phyloP scores from a whole-genome alignment of 371 early-diverging fungal species.

The Furculomyces boomerangus region DNA sequence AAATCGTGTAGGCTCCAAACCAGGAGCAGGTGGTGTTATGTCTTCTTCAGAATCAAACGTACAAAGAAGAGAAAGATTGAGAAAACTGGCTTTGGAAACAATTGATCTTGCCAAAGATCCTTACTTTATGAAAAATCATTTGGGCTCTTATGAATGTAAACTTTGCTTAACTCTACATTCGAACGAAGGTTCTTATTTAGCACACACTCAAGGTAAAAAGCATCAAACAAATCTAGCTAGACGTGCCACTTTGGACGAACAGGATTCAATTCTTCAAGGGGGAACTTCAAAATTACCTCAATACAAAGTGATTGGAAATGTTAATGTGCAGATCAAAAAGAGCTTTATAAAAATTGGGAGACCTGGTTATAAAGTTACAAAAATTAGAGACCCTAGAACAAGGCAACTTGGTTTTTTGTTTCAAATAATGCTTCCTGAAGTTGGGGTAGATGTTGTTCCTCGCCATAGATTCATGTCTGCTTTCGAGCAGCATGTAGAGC shows the following conservation, averaged over 20 bases:
- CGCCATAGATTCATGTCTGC: constrained; percentile 95
- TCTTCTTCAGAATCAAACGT: constrained; percentile 72
- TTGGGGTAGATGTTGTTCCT: constrained; percentile 54
- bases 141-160: constrained; percentile 95
- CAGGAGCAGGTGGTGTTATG: constrained; percentile 79
- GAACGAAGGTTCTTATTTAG: constrained; percentile 91
- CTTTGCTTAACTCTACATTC: constrained; percentile 86
- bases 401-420: constrained; percentile 81
- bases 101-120: constrained; percentile 95
- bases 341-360: constrained; percentile 87
- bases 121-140: constrained; percentile 94
- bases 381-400: constrained; percentile 75
- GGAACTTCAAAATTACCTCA: constrained; percentile 34
- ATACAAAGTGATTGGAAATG: constrained; percentile 5
- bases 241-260: constrained; percentile 72
- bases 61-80: constrained; percentile 86
- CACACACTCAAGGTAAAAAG: constrained; percentile 97
- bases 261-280: background rate
- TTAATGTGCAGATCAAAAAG: constrained; percentile 7
- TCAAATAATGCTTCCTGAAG: constrained; percentile 86
- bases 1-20: constrained; percentile 84
- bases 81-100: constrained; percentile 88
- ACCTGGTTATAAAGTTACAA: constrained; percentile 94
- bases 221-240: constrained; percentile 91
- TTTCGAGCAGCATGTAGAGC: constrained; percentile 83